Percentiles rank a stretch among this genome's conserved stretches.
These are phyloP conservation scores for Phyllachora maydis DNA, from an alignment of 2,329 filamentous ascomycete species.

Conservation along the genomic window DNA sequence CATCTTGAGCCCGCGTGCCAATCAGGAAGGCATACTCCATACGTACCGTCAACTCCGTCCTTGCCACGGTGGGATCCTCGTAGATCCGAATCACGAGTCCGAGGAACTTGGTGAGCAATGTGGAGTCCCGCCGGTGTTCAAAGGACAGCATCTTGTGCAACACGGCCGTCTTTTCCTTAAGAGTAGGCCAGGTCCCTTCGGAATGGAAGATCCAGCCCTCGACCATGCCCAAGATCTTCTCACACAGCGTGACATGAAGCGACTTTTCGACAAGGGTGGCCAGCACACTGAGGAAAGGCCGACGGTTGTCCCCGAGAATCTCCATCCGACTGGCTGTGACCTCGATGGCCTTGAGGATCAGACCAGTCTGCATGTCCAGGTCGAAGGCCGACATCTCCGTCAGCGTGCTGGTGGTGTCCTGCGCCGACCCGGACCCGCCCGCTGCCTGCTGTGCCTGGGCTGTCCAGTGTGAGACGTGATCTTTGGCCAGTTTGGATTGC, in stretches of 20 bases:
- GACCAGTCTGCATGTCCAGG: conserved; percentile 66
- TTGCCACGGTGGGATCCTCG: conserved; percentile 86
- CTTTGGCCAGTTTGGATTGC: conserved; percentile 76
- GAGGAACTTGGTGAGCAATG: conserved; percentile 79
- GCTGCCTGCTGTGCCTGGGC: conserved; percentile 28
- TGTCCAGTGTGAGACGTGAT: conserved; percentile 66
- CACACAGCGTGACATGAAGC: conserved; percentile 65
- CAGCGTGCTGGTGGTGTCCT: conserved; percentile 32
- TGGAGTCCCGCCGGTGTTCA: conserved; percentile 64
- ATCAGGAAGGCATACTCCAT: conserved; percentile 98
- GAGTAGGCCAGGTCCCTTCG: conserved; percentile 83
- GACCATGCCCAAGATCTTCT: conserved; percentile 84
- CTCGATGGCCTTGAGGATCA: conserved; percentile 92
- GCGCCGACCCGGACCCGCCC: conserved; percentile 18
- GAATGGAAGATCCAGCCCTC: conserved; percentile 93
- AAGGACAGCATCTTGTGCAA: conserved; percentile 98
- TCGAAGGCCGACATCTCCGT: conserved; percentile 58
- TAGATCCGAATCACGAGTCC: conserved; percentile 96
- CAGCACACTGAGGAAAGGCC: conserved; percentile 87
- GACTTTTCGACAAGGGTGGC: conserved; percentile 93
- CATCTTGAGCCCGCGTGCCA: conserved; percentile 77
- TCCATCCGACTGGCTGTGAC: conserved; percentile 86
- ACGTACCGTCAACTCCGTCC: conserved; percentile 86
- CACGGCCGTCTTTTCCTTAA: conserved; percentile 97
- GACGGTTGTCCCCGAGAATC: conserved; percentile 69